Conservation (phyloP, 1,284 basidiomycete genomes). For the Leccinum proliferum region DNA sequence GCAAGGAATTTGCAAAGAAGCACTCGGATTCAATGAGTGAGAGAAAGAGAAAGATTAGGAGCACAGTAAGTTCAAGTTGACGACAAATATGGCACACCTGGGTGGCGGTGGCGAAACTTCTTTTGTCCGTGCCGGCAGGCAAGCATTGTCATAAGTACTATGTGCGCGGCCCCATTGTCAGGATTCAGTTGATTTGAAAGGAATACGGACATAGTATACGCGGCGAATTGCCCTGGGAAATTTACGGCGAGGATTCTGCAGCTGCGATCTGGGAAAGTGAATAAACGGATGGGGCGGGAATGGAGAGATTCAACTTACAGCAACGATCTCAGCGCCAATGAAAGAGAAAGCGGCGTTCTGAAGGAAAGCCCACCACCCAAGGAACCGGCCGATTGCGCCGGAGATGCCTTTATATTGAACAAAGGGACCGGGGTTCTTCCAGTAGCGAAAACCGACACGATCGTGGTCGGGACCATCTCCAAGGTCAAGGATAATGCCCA, state of each 20-base stretch:
- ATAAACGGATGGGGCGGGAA: not conserved
- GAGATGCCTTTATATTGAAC: slow-evolving; percentile 37
- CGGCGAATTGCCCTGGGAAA: slow-evolving; percentile 57
- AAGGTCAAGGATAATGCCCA: slow-evolving; percentile 45
- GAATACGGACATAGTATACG: slow-evolving; percentile 61
- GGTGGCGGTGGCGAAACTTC: too few species aligned
- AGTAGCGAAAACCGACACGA: slow-evolving; percentile 45
- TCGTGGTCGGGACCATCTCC: slow-evolving; percentile 54
- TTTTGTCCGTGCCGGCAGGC: too few species aligned
- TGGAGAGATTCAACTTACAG: slow-evolving; percentile 41
- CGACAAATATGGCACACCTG: too few species aligned
- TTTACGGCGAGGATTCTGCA: slow-evolving; percentile 49
- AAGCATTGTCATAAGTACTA: too few species aligned
- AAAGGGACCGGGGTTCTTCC: slow-evolving; percentile 55
- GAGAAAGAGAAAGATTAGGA: not conserved
- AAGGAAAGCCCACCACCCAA: slow-evolving; percentile 50
- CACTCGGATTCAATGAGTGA: slow-evolving; percentile 6
- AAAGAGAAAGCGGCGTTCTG: slow-evolving; percentile 67
- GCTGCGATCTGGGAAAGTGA: slow-evolving; percentile 48
- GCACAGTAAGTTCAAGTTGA: too few species aligned
- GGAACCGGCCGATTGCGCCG: slow-evolving; percentile 47
- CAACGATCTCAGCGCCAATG: slow-evolving; percentile 74
- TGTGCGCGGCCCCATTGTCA: too few species aligned
- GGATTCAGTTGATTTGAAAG: not conserved
- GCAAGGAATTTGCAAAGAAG: not conserved